Conservation (phyloP, 2,329 filamentous ascomycete species). For the Xylaria sp. region DNA sequence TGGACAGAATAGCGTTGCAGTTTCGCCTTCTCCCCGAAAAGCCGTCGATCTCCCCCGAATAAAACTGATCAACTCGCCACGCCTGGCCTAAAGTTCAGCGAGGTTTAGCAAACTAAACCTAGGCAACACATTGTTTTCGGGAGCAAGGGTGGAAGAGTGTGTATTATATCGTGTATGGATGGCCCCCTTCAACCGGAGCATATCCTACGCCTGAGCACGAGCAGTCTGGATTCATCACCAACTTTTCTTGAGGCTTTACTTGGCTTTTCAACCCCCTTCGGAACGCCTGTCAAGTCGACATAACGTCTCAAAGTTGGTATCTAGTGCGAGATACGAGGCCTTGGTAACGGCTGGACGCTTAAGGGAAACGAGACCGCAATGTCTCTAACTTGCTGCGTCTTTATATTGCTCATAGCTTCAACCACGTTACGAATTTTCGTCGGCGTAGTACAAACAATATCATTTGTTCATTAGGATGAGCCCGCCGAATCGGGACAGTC, state of each 20-base stretch:
- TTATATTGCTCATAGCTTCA: neutral
- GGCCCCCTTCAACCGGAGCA: conserved; percentile 15
- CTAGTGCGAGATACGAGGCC: neutral
- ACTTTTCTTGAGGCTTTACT: conserved; percentile 14
- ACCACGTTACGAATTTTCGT: neutral
- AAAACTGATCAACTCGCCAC: conserved; percentile 52
- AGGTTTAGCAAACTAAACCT: neutral
- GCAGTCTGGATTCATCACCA: conserved; percentile 26
- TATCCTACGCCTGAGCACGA: conserved; percentile 2
- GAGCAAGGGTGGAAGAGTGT: neutral
- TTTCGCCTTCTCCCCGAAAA: conserved; percentile 41
- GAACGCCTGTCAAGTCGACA: neutral
- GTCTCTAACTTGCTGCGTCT: neutral
- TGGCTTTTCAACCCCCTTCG: neutral
- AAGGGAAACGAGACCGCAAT: neutral
- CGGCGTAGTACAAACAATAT: neutral
- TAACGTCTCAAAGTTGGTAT: neutral
- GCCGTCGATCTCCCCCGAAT: conserved; percentile 48
- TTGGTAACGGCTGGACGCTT: neutral
- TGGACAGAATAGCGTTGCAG: conserved; percentile 27
- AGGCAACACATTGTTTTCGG: neutral
- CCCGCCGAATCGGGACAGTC: neutral
- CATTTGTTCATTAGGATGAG: conserved; percentile 2
- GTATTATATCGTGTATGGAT: conserved; percentile 19
- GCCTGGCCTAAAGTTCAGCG: conserved; percentile 43